Evolutionary conservation across 805 yeast genomes (phyloP), one percentile per base, ranked within the genome.

Genomic region (Yueomyces sinensis): DNA sequence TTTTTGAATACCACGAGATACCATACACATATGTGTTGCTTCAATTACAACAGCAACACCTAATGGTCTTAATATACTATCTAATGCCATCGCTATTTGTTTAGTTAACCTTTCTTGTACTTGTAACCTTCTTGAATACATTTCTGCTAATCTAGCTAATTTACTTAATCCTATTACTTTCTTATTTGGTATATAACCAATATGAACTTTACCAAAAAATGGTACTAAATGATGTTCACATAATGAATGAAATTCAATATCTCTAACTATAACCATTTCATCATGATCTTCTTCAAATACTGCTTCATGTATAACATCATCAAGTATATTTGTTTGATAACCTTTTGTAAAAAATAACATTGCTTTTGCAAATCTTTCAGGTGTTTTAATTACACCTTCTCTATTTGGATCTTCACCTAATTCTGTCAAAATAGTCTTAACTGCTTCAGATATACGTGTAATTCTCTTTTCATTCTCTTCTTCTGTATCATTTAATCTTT

Each of bases 1-100:
- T 59, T 91, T 91, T 58, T 91, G 96, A 19, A 91, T 83, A 37
- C 98, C 98, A 54, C 98, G 73, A 56, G 94, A 83, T 19, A 89
- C 97, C 98, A 91, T 91, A 59, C 98, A 91, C 98, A 91, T 91
- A 56, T 91, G 98, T 2, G 89, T 74, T 15, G 96, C 96, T 60
- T 91, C 98, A 50, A 91, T 86, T 19, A 91, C 97, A 29, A 91
- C 98, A 1, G 97, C 98, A 7, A 91, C 98, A 41, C 98, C 98
- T 50, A 87, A 72, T 14, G 98, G 98, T 50, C 81, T 78, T 49
- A 91, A 66, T 39, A 87, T 82, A 52, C 86, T 96, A 55, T 79
- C 75, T 37, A 91, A 61, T 1, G 97, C 96, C 81, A 86, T 82
- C 23, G 98, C 97, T 36, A 91, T 87, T 58, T 91, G 98, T 58